A percentile compares a stretch with the other conserved stretches of the same genome.
These are phyloP conservation scores for Ammopiptanthus mongolicus DNA, from an alignment of 306 rosid species.

Conservation along the genomic window DNA sequence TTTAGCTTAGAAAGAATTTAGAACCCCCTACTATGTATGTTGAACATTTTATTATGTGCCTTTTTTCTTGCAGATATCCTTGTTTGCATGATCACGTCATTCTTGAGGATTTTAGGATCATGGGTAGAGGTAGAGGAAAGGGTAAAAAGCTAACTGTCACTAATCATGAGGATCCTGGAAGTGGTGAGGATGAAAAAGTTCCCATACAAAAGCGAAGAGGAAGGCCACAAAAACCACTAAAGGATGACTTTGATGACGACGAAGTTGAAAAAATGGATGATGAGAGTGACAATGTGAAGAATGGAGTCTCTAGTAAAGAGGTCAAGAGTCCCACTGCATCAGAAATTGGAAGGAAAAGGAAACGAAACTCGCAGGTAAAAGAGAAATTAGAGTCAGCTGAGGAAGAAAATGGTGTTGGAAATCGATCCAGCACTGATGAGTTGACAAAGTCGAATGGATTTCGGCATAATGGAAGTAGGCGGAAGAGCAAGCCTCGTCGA, in stretches of 20 bases:
- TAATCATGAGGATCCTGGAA: constrained; percentile 41
- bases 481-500: constrained; percentile 78
- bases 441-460: constrained; percentile 53
- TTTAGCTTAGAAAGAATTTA: background rate
- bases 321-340: constrained; percentile 25
- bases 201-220: constrained; percentile 54
- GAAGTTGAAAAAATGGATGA: constrained; percentile 41
- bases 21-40: background rate
- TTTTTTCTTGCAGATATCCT: constrained; percentile 40
- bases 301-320: constrained; percentile 37
- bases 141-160: constrained; percentile 46
- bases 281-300: constrained; percentile 36
- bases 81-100: constrained; percentile 43
- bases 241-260: constrained; percentile 51
- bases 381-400: constrained; percentile 38
- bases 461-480: constrained; percentile 81
- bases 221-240: constrained; percentile 45
- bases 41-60: background rate
- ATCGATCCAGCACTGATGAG: constrained; percentile 38
- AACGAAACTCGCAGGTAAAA: constrained; percentile 35
- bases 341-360: constrained; percentile 53
- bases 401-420: constrained; percentile 42
- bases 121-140: constrained; percentile 73
- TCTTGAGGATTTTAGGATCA: constrained; percentile 35
- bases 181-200: constrained; percentile 51